Evolutionary conservation across 768 basidiomycete genomes (phyloP), one percentile per base, ranked within the genome.

Genomic region (Lyophyllum semitale): DNA sequence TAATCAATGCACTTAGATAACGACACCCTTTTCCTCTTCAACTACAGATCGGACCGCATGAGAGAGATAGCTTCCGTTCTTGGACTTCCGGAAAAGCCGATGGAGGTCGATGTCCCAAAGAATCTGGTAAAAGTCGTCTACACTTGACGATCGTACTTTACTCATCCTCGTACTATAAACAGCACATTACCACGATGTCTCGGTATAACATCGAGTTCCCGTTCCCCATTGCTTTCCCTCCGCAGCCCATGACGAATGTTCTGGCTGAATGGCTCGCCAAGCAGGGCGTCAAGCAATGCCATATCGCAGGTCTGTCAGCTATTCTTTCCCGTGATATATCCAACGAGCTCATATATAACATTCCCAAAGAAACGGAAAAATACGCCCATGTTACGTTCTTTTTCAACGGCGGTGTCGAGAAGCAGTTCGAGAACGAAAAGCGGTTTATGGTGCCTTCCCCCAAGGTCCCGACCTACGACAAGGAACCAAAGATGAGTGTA

Each of bases 351-450:
- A n/a, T n/a, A n/a, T n/a, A n/a, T 32, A 13, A 51, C 48, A 27
- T 20, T 25, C 11, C 7, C 37, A 5, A 41, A 83, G 95, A 97
- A 71, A 96, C 95, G n/a, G 95, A 96, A 70, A 96, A 98, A 73
- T 98, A 95, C 71, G 94, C 94, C 1, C 95, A 98, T 67, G 92
- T 98, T 52, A 98, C 95, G 0, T 96, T 97, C 80, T 97, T 96
- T 83, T 96, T 97, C 83, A 97, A 96, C 71, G 95, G 95, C 13
- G 95, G 95, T 53, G 86, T 94, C 26, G 95, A 97, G 77, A 91
- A 94, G 68, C 91, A 95, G 65, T 98, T 91, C 71, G 77, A 82
- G 13, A 71, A 76, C 30, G 95, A 97, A 67, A 89, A 91, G 61
- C 79, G 95, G 15, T 79, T 86, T 68, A 87, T 97, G 91, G 87